phyloP scores from a whole-genome alignment of 805 yeast genomes.

The Tetrapisispora iriomotensis region DNA sequence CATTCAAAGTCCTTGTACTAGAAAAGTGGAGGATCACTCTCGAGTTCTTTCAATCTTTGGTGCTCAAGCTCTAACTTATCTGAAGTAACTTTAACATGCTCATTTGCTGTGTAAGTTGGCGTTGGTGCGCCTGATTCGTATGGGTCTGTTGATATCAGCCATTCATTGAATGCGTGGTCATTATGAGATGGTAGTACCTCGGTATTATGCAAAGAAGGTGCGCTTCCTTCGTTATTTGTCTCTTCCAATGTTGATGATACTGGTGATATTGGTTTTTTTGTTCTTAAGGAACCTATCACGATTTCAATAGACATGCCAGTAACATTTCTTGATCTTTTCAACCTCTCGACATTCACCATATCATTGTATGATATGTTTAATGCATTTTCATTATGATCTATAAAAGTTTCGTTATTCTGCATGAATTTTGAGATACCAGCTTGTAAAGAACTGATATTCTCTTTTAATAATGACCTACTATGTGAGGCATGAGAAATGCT shows the following conservation, averaged over 20 bases:
- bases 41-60: slow-evolving; percentile 29
- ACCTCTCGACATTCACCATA: slow-evolving; percentile 69
- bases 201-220: neutral
- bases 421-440: slow-evolving; percentile 11
- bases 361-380: slow-evolving; percentile 21
- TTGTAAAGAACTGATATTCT: slow-evolving; percentile 10
- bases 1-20: neutral
- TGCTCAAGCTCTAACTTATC: slow-evolving; percentile 37
- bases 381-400: slow-evolving; percentile 18
- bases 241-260: neutral
- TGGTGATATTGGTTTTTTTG: slow-evolving; percentile 1
- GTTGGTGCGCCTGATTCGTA: slow-evolving; percentile 6
- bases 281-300: slow-evolving; percentile 67
- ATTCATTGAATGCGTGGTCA: neutral
- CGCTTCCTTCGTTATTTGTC: neutral
- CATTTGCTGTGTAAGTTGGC: slow-evolving; percentile 18
- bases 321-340: slow-evolving; percentile 67
- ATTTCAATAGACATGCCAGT: slow-evolving; percentile 74
- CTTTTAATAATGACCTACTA: slow-evolving; percentile 6
- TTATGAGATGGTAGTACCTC: too few species aligned
- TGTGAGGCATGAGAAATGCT: slow-evolving; percentile 7
- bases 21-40: slow-evolving; percentile 34
- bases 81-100: slow-evolving; percentile 2
- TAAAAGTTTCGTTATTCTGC: neutral
- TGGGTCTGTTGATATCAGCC: slow-evolving; percentile 1